Percentiles rank a stretch among this genome's conserved stretches.
Evolutionary conservation across 371 early-diverging fungal species (phyloP).

Genomic region (Sporodiniella umbellata): DNA sequence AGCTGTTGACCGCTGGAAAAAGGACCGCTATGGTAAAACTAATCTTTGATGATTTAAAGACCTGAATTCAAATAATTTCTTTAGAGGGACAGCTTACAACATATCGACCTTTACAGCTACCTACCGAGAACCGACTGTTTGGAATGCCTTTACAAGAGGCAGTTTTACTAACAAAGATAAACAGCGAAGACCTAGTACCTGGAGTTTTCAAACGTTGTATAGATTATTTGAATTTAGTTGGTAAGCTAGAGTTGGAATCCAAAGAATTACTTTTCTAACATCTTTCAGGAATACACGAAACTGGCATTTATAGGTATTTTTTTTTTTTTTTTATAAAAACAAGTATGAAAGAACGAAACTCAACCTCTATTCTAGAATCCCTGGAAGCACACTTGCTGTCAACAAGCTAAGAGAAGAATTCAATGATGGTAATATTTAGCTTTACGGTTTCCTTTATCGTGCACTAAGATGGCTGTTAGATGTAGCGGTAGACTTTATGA

Average conservation of each 20-base stretch:
- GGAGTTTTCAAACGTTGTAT: conserved; percentile 74
- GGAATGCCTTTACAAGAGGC: conserved; percentile 56
- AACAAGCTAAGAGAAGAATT: conserved; percentile 49
- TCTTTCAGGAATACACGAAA: conserved; percentile 50
- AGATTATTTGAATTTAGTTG: conserved; percentile 58
- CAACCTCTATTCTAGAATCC: conserved; percentile 25
- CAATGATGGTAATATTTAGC: conserved; percentile 34
- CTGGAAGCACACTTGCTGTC: conserved; percentile 56
- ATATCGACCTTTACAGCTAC: conserved; percentile 2
- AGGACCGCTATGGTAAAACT: conserved; percentile 30
- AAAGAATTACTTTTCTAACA: conserved; percentile 25
- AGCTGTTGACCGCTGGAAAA: conserved; percentile 54
- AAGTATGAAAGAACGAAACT: background rate
- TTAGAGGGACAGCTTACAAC: background rate
- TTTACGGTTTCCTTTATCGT: background rate
- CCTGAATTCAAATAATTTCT: background rate
- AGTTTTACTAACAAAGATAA: conserved; percentile 49
- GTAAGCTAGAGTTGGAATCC: background rate
- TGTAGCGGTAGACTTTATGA: conserved; percentile 49
- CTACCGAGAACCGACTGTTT: conserved; percentile 41
- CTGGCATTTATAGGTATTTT: conserved; percentile 54
- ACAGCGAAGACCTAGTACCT: conserved; percentile 58
- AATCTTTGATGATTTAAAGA: background rate
- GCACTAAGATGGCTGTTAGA: conserved; percentile 23
- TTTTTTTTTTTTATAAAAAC: too few relatives aligned